Conservation (phyloP, 305 asterid genomes). For the Fraxinus dipetala region DNA sequence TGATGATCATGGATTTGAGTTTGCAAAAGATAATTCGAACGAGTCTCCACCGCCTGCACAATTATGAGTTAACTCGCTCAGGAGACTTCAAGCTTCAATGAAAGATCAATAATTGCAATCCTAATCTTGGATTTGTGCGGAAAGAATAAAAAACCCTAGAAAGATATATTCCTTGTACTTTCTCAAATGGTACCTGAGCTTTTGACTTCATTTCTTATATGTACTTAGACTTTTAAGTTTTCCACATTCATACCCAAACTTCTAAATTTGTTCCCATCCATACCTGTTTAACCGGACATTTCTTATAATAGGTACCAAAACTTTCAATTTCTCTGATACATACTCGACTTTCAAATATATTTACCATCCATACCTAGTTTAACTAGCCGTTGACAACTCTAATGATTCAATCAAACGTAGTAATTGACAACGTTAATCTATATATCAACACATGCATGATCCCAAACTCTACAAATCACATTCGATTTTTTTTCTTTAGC, state of each 20-base stretch:
- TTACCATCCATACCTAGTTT: neutral
- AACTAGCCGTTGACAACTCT: neutral
- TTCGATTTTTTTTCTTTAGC: neutral
- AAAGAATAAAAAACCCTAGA: slow-evolving; percentile 10
- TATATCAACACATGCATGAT: neutral
- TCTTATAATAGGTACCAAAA: neutral
- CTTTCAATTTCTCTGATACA: neutral
- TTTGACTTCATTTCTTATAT: neutral
- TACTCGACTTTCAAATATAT: neutral
- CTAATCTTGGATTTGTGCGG: slow-evolving; percentile 1
- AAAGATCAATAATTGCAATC: neutral
- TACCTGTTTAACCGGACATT: neutral
- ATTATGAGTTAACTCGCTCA: neutral
- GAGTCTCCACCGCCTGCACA: neutral
- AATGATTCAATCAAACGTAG: neutral
- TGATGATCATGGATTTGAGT: slow-evolving; percentile 52
- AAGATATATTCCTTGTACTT: neutral
- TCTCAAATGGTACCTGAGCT: neutral
- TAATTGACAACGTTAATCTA: neutral
- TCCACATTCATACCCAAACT: neutral
- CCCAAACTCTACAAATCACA: neutral
- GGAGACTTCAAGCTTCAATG: neutral
- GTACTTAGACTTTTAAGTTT: neutral
- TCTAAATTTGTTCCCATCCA: neutral
- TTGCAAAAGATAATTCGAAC: slow-evolving; percentile 4